A percentile compares a stretch with the other conserved stretches of the same genome.
Evolutionary conservation across 2,329 filamentous ascomycete species (phyloP).

Genomic region (Pseudogymnoascus sp.): DNA sequence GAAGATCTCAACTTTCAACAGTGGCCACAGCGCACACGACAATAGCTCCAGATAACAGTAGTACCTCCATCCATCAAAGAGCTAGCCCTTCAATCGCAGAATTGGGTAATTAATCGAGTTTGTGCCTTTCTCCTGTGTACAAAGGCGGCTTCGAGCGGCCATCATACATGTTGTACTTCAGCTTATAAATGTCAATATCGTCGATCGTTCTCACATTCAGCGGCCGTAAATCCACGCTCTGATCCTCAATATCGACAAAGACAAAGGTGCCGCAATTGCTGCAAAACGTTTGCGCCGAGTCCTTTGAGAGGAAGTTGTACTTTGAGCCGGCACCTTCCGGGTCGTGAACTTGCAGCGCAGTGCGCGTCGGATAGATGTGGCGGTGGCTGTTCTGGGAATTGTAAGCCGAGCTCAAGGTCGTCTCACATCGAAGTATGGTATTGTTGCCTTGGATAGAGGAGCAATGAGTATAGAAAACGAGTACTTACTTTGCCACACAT

Average conservation of each 20-base stretch:
- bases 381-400: slow-evolving; percentile 18
- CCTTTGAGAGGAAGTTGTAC: slow-evolving; percentile 17
- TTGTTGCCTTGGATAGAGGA: background rate
- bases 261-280: slow-evolving; percentile 18
- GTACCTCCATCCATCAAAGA: background rate
- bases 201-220: slow-evolving; percentile 19
- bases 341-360: slow-evolving; percentile 12
- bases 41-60: background rate
- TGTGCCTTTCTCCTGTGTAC: slow-evolving; percentile 13
- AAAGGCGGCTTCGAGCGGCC: slow-evolving; percentile 14
- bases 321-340: slow-evolving; percentile 13
- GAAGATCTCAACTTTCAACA: background rate
- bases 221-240: slow-evolving; percentile 15
- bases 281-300: slow-evolving; percentile 20
- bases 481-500: slow-evolving; percentile 21
- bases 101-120: background rate
- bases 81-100: background rate
- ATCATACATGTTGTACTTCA: slow-evolving; percentile 16
- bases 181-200: slow-evolving; percentile 11
- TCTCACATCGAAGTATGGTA: background rate
- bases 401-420: background rate
- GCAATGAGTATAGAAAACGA: background rate
- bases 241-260: slow-evolving; percentile 18
- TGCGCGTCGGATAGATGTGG: slow-evolving; percentile 18
- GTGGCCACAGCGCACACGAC: background rate